A percentile compares a stretch with the other conserved stretches of the same genome.
Conservation (phyloP, 78 protist species). For the Emiliania huxleyi region DNA sequence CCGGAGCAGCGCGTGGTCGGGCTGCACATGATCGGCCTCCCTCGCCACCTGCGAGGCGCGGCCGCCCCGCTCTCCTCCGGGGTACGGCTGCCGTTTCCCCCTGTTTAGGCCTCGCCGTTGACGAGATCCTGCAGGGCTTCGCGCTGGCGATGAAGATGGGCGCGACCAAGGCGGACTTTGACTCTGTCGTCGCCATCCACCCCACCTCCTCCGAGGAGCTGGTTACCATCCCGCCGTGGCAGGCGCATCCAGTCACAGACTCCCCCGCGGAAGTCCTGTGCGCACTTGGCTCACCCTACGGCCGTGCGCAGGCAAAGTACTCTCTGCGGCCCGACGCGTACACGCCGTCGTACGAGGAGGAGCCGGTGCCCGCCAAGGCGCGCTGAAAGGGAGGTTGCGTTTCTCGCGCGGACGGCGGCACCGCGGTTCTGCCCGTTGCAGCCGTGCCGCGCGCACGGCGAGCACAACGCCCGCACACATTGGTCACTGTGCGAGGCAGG, state of each 20-base stretch:
- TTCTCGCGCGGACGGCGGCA: no score
- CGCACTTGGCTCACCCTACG: not conserved
- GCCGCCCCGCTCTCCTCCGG: no score
- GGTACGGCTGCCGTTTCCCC: no score
- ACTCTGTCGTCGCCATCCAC: conserved; percentile 81
- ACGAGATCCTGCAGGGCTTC: conserved; percentile 84
- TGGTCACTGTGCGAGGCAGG: no score
- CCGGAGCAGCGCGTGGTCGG: conserved; percentile 77
- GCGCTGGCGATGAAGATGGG: conserved; percentile 44
- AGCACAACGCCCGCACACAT: no score
- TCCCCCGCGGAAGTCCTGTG: not conserved
- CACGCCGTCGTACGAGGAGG: not conserved
- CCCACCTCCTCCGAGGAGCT: conserved; percentile 84
- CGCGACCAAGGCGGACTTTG: conserved; percentile 67
- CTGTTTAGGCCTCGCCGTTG: conserved; percentile 76
- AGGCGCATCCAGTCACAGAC: not conserved
- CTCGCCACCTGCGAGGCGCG: no score
- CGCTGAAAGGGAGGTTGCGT: no score
- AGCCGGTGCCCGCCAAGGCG: not conserved
- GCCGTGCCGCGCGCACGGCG: no score
- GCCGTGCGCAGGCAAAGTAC: not conserved
- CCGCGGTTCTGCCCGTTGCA: no score
- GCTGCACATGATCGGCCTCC: conserved; percentile 83
- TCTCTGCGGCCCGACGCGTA: not conserved
- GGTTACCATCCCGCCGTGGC: conserved; percentile 61